Evolutionary conservation across 306 rosid genomes (phyloP), one percentile per base, ranked within the genome.

Genomic region (Rubus idaeus): DNA sequence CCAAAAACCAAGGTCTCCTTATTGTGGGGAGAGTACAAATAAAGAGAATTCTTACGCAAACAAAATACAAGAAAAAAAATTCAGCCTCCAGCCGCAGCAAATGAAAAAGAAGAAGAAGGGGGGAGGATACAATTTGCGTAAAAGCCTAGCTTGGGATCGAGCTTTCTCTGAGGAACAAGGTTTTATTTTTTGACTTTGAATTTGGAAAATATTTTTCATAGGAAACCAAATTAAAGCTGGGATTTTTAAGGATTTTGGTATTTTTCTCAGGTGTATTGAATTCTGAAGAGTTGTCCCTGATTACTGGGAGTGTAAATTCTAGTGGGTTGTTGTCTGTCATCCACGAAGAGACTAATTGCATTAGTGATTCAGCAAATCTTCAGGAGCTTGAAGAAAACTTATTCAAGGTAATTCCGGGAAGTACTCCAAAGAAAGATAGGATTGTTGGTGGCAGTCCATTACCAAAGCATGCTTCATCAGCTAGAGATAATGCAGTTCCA

Each of bases 81-180:
- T 91, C 56, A 83, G 84, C 40, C 18, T 89, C 73, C 90, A 77
- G 83, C 89, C 88, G 44, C 96, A 88, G 49, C 79, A 89, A 81
- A 92, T 90, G 97, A 95, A 91, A 83, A 86, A 86, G 87, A 94
- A 88, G 87, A 93, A 87, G 83, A 94, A 85, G 57, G 82, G 82
- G 6, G 91, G 90, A 17, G 95, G 95, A 30, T 95, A 70, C 87
- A 92, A 90, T 79, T 82, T 95, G 86, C 93, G 98, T 39, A 92
- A 92, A 82, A 95, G 98, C 88, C 85, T 95, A 46, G 98, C 97
- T 10, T 95, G 98, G 98, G 84, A 92, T 75, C 88, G 90, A 70
- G 98, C 98, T 67, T 95, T 95, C 84, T 92, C 89, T 37, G 90
- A 94, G 0, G 98, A 95, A 74, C 86, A 92, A 92, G 97, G 98